Conservation (phyloP, 2,329 filamentous ascomycete species). For the Calonectria pteridis region DNA sequence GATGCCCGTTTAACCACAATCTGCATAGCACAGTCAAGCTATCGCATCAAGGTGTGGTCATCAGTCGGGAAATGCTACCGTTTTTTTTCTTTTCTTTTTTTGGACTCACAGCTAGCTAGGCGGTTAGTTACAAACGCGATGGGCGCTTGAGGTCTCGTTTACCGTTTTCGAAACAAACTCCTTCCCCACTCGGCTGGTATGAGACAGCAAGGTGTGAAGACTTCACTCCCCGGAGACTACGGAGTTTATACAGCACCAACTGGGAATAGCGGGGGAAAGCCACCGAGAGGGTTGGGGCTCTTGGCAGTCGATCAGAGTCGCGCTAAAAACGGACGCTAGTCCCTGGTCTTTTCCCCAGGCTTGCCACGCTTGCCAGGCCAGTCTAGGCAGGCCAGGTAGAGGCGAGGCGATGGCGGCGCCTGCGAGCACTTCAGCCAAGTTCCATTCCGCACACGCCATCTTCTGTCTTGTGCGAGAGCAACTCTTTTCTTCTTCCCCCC, state of each 20-base stretch:
- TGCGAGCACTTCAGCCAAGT: neutral
- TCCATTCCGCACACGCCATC: neutral
- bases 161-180: neutral
- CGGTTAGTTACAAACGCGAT: neutral
- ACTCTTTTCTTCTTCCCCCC: too few relatives aligned
- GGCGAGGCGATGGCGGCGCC: neutral
- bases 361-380: neutral
- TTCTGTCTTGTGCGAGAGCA: neutral
- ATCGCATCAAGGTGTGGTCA: neutral
- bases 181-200: neutral
- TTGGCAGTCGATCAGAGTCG: neutral
- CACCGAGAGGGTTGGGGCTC: neutral
- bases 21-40: neutral
- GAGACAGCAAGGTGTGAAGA: neutral
- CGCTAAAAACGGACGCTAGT: neutral
- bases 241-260: neutral
- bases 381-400: neutral
- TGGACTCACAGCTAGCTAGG: neutral
- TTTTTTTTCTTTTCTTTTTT: too few relatives aligned
- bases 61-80: neutral
- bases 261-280: neutral
- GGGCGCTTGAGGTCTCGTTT: neutral
- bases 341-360: neutral
- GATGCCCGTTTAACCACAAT: neutral
- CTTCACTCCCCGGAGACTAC: neutral